Evolutionary conservation across 345 rosid genomes (phyloP), one percentile per base, ranked within the genome.

Genomic region (Cochlearia excelsa): DNA sequence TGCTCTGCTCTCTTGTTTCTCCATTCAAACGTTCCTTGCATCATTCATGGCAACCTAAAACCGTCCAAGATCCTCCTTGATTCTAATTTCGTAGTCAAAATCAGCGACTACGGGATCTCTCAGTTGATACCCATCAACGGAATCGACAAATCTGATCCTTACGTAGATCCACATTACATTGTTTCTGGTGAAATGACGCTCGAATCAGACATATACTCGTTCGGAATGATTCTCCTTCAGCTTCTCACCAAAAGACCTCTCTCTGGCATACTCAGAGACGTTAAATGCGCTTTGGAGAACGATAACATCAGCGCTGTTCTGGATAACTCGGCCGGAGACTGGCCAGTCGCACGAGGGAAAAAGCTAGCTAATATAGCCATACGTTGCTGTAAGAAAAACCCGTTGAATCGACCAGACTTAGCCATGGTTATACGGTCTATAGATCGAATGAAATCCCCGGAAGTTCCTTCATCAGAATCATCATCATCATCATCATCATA

Each of bases 1-100:
- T 92, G 98, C 69, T 86, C 88, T 62, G 86, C 82, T 6, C 92
- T 91, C 16, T 41, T 84, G 68, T 91, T 85, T 81, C 96, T 92
- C 63, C 98, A 88, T 55, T 79, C 95, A 54, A 87, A 77, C 57
- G 61, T 70, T 49, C 98, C 96, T 51, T 78, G 87, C 71, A 79
- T 86, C 51, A 71, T 73, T 46, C 98, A 92, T 61, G 98, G 96
- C 44, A 83, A 81, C 67, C 73, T 92, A 57, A 88, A 83, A 69
- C 83, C 92, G 11, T 81, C 93, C 52, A 92, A 88, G 61, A 72
- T 92, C 67, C 95, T 92, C 59, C 82, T 92, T 11, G 90, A 86
- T 74, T 46, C 84, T 54, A 83, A 83, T 66, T 80, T 79, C 35
- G 82, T 78, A 30, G 63, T 84, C 76, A 88, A 88, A 77, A 73